These are phyloP conservation scores for Eucalyptus decipiens DNA, from an alignment of 345 rosid species.

Conservation along the genomic window DNA sequence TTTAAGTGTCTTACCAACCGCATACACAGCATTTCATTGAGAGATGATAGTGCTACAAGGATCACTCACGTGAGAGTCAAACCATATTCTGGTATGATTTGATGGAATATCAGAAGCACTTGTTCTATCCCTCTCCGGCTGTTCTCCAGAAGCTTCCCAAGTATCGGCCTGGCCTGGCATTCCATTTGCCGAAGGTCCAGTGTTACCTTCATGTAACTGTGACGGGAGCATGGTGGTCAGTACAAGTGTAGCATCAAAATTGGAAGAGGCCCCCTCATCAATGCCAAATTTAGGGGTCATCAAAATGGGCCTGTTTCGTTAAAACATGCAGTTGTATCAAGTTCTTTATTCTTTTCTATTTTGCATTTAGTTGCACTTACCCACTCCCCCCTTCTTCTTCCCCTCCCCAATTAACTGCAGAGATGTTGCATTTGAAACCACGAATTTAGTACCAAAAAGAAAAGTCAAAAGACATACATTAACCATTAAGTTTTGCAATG, in stretches of 20 bases:
- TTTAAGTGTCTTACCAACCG: not conserved
- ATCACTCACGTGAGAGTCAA: constrained; percentile 64
- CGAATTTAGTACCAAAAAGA: not conserved
- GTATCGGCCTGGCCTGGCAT: constrained; percentile 15
- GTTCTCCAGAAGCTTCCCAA: constrained; percentile 22
- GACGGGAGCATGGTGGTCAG: constrained; percentile 80
- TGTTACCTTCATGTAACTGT: constrained; percentile 20
- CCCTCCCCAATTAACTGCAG: not conserved
- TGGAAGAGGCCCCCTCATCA: constrained; percentile 60
- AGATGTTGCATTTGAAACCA: not conserved
- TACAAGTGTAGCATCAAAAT: constrained; percentile 76
- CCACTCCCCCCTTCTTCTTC: no score
- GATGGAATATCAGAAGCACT: constrained; percentile 55
- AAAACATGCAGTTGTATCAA: not conserved
- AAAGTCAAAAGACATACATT: not conserved
- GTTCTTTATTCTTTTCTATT: not conserved
- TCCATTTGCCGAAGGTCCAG: constrained; percentile 19
- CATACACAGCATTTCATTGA: not conserved
- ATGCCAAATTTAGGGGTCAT: constrained; percentile 78
- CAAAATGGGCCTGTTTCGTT: constrained; percentile 59
- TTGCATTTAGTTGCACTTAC: not conserved
- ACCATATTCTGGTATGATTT: constrained; percentile 84
- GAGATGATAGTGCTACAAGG: not conserved
- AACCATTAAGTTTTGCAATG: not conserved
- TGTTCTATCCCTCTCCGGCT: constrained; percentile 31